Evolutionary conservation across 805 yeast species (phyloP).

Genomic region (Kregervanrija pseudodelftensis): DNA sequence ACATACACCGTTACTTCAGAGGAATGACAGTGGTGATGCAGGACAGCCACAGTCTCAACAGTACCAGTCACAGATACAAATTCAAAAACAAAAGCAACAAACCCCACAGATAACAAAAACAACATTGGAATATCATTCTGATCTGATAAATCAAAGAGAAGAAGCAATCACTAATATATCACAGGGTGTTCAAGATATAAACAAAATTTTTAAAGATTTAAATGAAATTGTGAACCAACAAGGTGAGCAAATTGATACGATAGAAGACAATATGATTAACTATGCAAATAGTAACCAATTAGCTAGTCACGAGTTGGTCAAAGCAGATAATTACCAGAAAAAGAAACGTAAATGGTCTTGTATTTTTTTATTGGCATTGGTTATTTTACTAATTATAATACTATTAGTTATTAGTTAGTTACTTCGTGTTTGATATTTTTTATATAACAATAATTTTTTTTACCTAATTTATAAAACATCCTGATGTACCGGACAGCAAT

Average conservation of each 20-base stretch:
- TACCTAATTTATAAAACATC: neutral
- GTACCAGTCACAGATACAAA: constrained; percentile 25
- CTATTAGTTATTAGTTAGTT: constrained; percentile 42
- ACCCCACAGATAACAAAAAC: constrained; percentile 21
- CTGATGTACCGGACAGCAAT: neutral
- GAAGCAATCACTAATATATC: constrained; percentile 65
- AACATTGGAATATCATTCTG: constrained; percentile 55
- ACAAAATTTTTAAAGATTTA: constrained; percentile 75
- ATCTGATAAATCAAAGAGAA: constrained; percentile 65
- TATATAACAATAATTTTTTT: neutral
- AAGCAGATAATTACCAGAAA: constrained; percentile 72
- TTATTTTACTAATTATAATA: constrained; percentile 52
- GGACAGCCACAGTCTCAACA: constrained; percentile 12
- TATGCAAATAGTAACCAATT: constrained; percentile 57
- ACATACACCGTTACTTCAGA: constrained; percentile 1
- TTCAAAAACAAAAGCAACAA: constrained; percentile 29
- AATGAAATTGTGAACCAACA: constrained; percentile 76
- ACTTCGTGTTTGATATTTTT: too few species aligned
- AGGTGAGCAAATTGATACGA: constrained; percentile 75
- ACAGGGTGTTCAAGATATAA: constrained; percentile 76
- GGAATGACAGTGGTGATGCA: neutral
- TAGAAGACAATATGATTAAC: constrained; percentile 70
- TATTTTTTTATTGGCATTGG: constrained; percentile 50
- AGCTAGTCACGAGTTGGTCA: constrained; percentile 62
- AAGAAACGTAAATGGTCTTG: constrained; percentile 69